Base-by-base conservation (phyloP, 148 eudicot species). In the Cornus kousa region DNA sequence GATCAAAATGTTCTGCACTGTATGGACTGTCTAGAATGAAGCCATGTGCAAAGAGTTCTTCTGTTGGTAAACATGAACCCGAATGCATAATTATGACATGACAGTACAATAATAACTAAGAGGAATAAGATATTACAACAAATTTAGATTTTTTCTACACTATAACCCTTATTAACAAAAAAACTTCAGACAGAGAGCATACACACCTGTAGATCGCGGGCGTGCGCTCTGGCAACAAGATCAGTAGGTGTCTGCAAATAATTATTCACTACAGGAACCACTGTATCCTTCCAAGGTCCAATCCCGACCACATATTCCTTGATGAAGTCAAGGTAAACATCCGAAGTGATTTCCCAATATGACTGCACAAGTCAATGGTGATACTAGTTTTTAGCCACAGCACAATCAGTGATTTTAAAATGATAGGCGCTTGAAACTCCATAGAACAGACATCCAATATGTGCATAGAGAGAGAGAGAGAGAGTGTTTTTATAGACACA, bases 211-310 rank as follows among this genome's bases (percentile, higher is more conserved):
- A 96, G 84, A 78, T 86, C 87, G 78, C 33, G 92, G 79, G 92
- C 93, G 82, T 96, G 99, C 9, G 99, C 99, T 92, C 94, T 91
- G 68, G 99, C 90, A 50, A 96, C 95, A 72, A 96, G 88, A 87
- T 94, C 98, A n/a, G 95, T 86, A 43, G 99, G 98, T 17, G 77
- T 73, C 80, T 84, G 91, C 77, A 94, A 79, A 84, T 92, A 94
- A 76, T 92, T 92, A 79, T 92, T 82, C 23, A 74, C 86, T 24
- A 80, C 92, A 35, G 93, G 91, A 87, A 92, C 94, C 23, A 93
- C 16, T 4, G 90, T 96, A 73, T 96, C 99, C 86, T 96, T 96
- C 97, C 97, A 93, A 32, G 99, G 99, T 81, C 97, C 99, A 74
- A 96, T 94, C 50, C 98, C 99, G 68, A 92, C 92, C 4, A 93